Evolutionary conservation across 345 rosid species (phyloP).

Genomic region (Microthlaspi erraticum): DNA sequence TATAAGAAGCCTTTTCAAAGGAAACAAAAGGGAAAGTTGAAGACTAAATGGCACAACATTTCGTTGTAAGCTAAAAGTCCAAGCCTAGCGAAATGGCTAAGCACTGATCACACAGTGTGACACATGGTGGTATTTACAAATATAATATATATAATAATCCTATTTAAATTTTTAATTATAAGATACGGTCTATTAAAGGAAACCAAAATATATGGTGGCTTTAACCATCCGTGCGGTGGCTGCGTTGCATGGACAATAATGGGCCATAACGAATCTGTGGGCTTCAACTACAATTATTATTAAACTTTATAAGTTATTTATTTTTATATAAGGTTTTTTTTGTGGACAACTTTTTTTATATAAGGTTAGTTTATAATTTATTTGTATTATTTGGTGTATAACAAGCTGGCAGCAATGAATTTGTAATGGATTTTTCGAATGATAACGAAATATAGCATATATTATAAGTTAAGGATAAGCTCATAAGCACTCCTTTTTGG

Average conservation of each 20-base stretch:
- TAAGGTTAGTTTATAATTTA: not conserved
- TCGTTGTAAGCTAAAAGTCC: slow-evolving; percentile 26
- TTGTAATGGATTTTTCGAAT: slow-evolving; percentile 25
- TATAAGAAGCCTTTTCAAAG: not conserved
- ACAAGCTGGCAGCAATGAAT: slow-evolving; percentile 41
- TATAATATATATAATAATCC: slow-evolving; percentile 3
- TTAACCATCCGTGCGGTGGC: slow-evolving; percentile 41
- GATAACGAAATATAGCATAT: slow-evolving; percentile 33
- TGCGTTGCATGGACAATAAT: slow-evolving; percentile 36
- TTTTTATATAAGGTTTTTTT: not conserved
- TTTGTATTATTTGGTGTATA: slow-evolving; percentile 25
- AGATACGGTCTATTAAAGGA: slow-evolving; percentile 20
- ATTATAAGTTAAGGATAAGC: slow-evolving; percentile 27
- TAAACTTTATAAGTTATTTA: slow-evolving; percentile 6
- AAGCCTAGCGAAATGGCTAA: slow-evolving; percentile 33
- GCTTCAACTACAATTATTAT: slow-evolving; percentile 26
- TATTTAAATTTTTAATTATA: not conserved
- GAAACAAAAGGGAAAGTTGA: slow-evolving; percentile 31
- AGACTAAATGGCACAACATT: slow-evolving; percentile 32
- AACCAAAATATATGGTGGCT: slow-evolving; percentile 29
- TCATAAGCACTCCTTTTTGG: not conserved
- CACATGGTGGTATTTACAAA: slow-evolving; percentile 11
- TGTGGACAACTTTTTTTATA: too few relatives aligned
- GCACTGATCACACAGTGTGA: slow-evolving; percentile 1
- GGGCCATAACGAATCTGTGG: slow-evolving; percentile 44